These are phyloP conservation scores for Obelidium mucronatum DNA, from an alignment of 192 early-diverging fungal species.

Conservation along the genomic window DNA sequence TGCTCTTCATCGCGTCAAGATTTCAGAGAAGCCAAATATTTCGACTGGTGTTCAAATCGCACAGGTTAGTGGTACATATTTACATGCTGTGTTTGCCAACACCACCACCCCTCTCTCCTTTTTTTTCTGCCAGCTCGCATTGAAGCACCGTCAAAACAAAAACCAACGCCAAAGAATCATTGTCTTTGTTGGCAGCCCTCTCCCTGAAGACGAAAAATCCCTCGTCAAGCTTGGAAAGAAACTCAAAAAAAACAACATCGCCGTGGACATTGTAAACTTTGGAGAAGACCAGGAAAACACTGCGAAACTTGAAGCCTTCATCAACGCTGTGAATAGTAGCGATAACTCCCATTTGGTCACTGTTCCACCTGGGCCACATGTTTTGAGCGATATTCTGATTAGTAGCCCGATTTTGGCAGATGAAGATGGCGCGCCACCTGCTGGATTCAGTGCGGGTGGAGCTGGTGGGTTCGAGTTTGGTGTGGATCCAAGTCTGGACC, in stretches of 20 bases:
- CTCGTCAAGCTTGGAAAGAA: conserved; percentile 93
- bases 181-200: conserved; percentile 91
- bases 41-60: conserved; percentile 94
- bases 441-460: conserved; percentile 66
- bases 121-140: conserved; percentile 70
- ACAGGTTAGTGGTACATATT: conserved; percentile 75
- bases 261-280: conserved; percentile 95
- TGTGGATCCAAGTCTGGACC: conserved; percentile 92
- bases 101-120: too few species aligned
- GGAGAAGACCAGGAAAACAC: conserved; percentile 91
- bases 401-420: conserved; percentile 87
- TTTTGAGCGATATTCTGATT: conserved; percentile 88
- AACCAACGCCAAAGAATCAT: conserved; percentile 94
- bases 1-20: conserved; percentile 79
- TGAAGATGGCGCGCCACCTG: conserved; percentile 77
- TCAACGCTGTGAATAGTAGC: conserved; percentile 86
- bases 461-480: conserved; percentile 89
- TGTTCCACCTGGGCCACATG: conserved; percentile 92
- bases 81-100: background rate
- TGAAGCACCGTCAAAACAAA: conserved; percentile 98
- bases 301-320: conserved; percentile 89
- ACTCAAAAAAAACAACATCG: conserved; percentile 97
- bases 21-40: conserved; percentile 78
- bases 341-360: conserved; percentile 94
- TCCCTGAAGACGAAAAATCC: conserved; percentile 77